These are phyloP conservation scores for Aspergillus niger DNA, from an alignment of 2,329 filamentous ascomycete genomes.

Conservation along the genomic window DNA sequence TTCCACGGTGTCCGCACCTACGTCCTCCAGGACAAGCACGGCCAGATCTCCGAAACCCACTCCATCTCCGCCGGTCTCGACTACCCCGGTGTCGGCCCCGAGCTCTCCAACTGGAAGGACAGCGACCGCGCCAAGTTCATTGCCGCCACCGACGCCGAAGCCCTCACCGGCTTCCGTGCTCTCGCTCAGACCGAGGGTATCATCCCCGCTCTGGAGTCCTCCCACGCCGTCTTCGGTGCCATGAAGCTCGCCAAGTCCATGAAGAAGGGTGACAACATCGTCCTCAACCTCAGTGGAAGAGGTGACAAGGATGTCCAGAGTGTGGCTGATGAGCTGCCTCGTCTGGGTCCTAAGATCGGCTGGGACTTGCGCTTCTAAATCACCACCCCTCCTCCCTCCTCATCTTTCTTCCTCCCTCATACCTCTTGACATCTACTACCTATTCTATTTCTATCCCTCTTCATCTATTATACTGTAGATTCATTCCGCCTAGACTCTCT, in stretches of 20 bases:
- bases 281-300: slow-evolving; percentile 89
- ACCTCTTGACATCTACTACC: no score
- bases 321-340: slow-evolving; percentile 90
- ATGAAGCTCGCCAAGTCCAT: slow-evolving; percentile 91
- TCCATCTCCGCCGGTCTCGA: slow-evolving; percentile 95
- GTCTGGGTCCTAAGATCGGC: slow-evolving; percentile 82
- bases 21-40: slow-evolving; percentile 86
- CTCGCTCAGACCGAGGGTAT: slow-evolving; percentile 91
- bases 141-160: slow-evolving; percentile 87
- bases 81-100: slow-evolving; percentile 94
- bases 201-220: slow-evolving; percentile 91
- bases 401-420: no score
- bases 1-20: slow-evolving; percentile 96
- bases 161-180: slow-evolving; percentile 81
- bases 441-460: no score
- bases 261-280: slow-evolving; percentile 82
- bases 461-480: no score
- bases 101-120: slow-evolving; percentile 92
- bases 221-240: slow-evolving; percentile 88
- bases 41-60: slow-evolving; percentile 93
- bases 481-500: no score
- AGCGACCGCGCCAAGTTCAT: slow-evolving; percentile 81
- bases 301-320: slow-evolving; percentile 99
- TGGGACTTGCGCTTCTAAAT: slow-evolving; percentile 63
- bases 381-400: no score